Percentiles rank a stretch among this genome's conserved stretches.
phyloP scores from a whole-genome alignment of 2,329 filamentous ascomycete genomes.

The Apiospora marii region DNA sequence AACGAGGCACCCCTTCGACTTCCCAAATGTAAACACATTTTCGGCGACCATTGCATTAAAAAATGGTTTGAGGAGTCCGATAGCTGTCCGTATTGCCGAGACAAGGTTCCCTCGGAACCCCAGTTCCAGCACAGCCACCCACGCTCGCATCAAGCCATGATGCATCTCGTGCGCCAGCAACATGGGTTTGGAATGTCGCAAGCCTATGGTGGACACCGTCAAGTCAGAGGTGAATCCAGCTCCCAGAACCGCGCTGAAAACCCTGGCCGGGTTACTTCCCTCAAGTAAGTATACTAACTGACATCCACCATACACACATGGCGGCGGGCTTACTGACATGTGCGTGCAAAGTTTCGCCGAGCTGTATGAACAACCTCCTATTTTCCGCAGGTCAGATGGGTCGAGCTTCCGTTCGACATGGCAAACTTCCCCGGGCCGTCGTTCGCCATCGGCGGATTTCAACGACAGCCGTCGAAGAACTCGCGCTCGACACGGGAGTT shows the following conservation, averaged over 20 bases:
- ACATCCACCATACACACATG: too few species aligned
- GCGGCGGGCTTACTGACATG: not conserved
- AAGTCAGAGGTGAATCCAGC: not conserved
- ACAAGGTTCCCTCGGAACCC: constrained; percentile 63
- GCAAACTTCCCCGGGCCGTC: constrained; percentile 25
- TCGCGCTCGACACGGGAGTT: constrained; percentile 39
- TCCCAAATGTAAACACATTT: constrained; percentile 69
- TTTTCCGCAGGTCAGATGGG: constrained; percentile 1
- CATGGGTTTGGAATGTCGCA: constrained; percentile 6
- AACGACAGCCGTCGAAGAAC: constrained; percentile 41
- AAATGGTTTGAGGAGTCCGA: constrained; percentile 71
- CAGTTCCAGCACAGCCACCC: constrained; percentile 29
- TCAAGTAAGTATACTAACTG: not conserved
- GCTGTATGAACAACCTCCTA: not conserved
- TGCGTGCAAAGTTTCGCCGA: not conserved
- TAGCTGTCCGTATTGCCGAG: constrained; percentile 70
- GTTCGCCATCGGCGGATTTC: constrained; percentile 40
- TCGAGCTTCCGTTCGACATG: constrained; percentile 16
- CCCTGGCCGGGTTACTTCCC: not conserved
- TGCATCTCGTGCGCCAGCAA: constrained; percentile 10
- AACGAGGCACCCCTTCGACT: constrained; percentile 64
- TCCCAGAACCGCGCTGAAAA: constrained; percentile 5
- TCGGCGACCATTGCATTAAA: constrained; percentile 70
- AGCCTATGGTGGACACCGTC: not conserved
- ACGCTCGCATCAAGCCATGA: constrained; percentile 11